Base-by-base conservation (phyloP, 495 filamentous ascomycete species). In the Aspergillus sclerotioniger region DNA sequence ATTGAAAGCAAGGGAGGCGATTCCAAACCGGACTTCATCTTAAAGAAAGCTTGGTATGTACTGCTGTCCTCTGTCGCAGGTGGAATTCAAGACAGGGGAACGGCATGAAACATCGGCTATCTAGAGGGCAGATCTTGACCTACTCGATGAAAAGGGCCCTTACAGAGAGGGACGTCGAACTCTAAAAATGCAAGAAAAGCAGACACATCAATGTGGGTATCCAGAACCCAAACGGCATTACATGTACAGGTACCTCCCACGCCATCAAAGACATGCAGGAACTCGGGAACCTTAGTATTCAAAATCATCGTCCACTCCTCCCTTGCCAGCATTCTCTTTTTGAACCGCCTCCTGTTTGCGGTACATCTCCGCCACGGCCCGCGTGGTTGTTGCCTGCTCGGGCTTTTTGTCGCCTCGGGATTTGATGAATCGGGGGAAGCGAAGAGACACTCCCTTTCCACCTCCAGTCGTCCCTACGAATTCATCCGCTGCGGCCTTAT, bases 361-460 rank as follows among this genome's bases (percentile, higher is more conserved):
- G 78, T 98, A 98, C 92, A 98, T 95, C 72, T 98, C 94, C 6
- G 91, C 92, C 15, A 98, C 87, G 68, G 90, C 89, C 52, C 86
- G 77, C 44, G 82, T 88, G 17, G 78, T 89, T 20, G 93, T 98
- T 35, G 94, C 95, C 74, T 94, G 82, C 33, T 96, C 94, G 0
- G 90, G 82, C 75, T 92, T 96, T 80, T 98, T 98, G 65, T 98
- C 94, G 47, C 96, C 92, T 50, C 94, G 79, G 19, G 86, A 72
- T 70, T 90, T 90, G 68, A 98, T 91, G 64, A 95, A 98, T 20
- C 94, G 76, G 7, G 94, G 94, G 69, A 98, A 98, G 28, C 94
- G 77, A 53, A 98, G 72, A 61, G 86, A 90, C 44, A 98, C 87
- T 2, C 94, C 94, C 78, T 92, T 96, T 3, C 84, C 86, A 56